phyloP scores from a whole-genome alignment of 257 asterid species.

The Avicennia marina region DNA sequence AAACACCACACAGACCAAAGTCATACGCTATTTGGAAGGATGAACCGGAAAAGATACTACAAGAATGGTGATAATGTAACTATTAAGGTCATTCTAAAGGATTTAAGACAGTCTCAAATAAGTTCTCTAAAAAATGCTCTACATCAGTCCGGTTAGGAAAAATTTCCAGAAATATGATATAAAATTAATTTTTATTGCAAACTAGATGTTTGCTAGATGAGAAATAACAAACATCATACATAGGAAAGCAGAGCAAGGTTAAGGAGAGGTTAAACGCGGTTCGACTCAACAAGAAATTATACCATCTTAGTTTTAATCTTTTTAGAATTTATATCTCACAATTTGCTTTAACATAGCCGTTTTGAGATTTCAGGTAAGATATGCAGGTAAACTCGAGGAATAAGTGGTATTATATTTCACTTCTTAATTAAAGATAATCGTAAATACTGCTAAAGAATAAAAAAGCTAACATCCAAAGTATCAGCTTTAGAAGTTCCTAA shows the following conservation, averaged over 20 bases:
- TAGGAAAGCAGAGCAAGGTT: not conserved
- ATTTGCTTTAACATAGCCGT: not conserved
- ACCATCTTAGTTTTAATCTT: not conserved
- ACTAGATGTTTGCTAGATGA: not conserved
- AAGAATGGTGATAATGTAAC: too few species aligned
- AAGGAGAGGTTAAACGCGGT: slow-evolving; percentile 9
- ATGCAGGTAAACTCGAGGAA: not conserved
- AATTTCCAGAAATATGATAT: not conserved
- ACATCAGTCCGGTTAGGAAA: not conserved
- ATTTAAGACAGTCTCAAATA: too few species aligned
- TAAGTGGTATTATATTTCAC: not conserved
- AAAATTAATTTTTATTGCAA: not conserved
- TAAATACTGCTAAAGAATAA: not conserved
- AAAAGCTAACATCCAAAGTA: not conserved
- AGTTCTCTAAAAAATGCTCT: not conserved
- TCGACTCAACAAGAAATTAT: slow-evolving; percentile 10
- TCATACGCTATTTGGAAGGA: not conserved
- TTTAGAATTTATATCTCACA: not conserved
- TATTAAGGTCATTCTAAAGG: too few species aligned
- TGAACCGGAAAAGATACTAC: not conserved
- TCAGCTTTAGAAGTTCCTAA: not conserved
- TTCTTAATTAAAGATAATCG: not conserved
- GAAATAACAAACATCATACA: not conserved
- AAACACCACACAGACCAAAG: slow-evolving; percentile 23
- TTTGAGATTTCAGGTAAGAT: slow-evolving; percentile 2